Evolutionary conservation across 83 land plant genomes (phyloP).

Genomic region (Thuja plicata): DNA sequence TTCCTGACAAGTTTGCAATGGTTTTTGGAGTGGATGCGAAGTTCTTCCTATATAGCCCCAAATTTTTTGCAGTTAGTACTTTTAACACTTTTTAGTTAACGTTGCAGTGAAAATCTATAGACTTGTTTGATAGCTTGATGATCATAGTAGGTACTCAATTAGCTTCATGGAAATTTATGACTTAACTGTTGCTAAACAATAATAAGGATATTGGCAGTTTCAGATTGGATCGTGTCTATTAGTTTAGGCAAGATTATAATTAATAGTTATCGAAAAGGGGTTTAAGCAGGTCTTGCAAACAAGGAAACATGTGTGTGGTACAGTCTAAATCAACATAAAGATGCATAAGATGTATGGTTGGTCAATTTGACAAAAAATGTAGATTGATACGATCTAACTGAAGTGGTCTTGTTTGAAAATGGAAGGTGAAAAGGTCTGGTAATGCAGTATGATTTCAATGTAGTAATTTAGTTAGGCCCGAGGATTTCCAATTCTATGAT

Average conservation of each 20-base stretch:
- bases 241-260: not conserved
- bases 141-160: not conserved
- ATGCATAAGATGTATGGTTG: not conserved
- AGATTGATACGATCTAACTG: not conserved
- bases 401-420: not conserved
- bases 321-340: not conserved
- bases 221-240: not conserved
- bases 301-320: not conserved
- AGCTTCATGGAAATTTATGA: not conserved
- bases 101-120: not conserved
- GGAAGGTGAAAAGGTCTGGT: not conserved
- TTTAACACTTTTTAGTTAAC: not conserved
- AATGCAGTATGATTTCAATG: not conserved
- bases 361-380: not conserved
- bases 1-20: not conserved
- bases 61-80: not conserved
- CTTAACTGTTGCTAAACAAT: not conserved
- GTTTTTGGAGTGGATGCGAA: not conserved
- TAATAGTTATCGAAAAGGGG: too few species aligned
- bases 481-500: not conserved
- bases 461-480: not conserved
- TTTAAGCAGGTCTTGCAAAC: not conserved
- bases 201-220: not conserved
- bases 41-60: not conserved
- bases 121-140: not conserved